Conservation (phyloP, 2,329 filamentous ascomycete species). For the Ustulina deusta region DNA sequence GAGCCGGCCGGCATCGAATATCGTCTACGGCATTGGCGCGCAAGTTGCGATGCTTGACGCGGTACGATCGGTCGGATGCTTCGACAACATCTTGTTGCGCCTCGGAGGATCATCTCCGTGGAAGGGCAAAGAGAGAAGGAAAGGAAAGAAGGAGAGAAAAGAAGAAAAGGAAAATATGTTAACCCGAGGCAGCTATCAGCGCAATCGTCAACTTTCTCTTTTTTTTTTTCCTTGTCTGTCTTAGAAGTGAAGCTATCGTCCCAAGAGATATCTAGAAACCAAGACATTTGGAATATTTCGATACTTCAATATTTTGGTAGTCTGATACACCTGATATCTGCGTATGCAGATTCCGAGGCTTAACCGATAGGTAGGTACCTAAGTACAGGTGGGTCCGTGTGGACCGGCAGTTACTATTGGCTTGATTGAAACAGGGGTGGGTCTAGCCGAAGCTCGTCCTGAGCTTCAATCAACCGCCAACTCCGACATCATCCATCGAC, state of each 20-base stretch:
- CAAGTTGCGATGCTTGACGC: conserved; percentile 40
- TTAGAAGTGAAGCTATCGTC: conserved; percentile 19
- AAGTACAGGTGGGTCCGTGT: no score
- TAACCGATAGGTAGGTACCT: neutral
- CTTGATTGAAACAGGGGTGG: conserved; percentile 18
- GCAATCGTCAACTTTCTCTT: conserved; percentile 1
- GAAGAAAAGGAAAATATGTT: neutral
- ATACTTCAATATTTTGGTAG: neutral
- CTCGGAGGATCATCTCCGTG: conserved; percentile 48
- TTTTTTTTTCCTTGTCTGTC: neutral
- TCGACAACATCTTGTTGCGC: conserved; percentile 47
- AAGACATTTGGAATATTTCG: conserved; percentile 4
- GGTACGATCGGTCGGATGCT: conserved; percentile 45
- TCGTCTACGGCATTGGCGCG: conserved; percentile 54
- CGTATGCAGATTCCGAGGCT: neutral
- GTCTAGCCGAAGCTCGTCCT: conserved; percentile 25
- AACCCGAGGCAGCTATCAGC: neutral
- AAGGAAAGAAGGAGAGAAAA: neutral
- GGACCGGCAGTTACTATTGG: conserved; percentile 14
- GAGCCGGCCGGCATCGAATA: conserved; percentile 56
- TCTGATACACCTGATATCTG: neutral
- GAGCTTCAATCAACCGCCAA: conserved; percentile 34
- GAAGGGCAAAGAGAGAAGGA: neutral
- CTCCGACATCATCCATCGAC: conserved; percentile 39
- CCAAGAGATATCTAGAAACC: conserved; percentile 1